Percentiles rank a stretch among this genome's conserved stretches.
Evolutionary conservation across 768 basidiomycete genomes (phyloP).

Genomic region (Clitopilus hobsonii): DNA sequence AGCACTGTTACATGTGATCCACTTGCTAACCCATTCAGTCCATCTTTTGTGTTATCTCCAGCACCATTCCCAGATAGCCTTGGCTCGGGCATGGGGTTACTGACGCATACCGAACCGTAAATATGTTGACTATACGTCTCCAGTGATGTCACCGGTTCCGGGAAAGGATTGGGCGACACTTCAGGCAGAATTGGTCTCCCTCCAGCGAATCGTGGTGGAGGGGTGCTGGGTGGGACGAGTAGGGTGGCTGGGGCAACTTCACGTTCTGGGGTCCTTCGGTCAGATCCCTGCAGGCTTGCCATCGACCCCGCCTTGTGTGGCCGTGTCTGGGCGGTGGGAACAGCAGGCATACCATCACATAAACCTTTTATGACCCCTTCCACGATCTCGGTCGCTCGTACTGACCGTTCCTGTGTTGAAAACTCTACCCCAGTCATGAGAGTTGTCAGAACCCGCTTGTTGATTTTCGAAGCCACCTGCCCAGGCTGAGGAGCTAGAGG

Average conservation of each 20-base stretch:
- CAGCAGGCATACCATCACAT: constrained; percentile 56
- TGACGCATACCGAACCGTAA: constrained; percentile 51
- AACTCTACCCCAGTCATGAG: constrained; percentile 78
- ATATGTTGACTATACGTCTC: constrained; percentile 60
- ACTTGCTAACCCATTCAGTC: constrained; percentile 7
- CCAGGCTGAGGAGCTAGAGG: constrained; percentile 51
- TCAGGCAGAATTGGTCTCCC: constrained; percentile 31
- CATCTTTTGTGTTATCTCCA: constrained; percentile 1
- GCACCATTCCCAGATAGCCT: constrained; percentile 1
- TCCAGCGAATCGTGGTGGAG: constrained; percentile 33
- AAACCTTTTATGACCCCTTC: constrained; percentile 65
- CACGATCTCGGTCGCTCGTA: constrained; percentile 67
- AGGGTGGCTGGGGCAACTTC: constrained; percentile 14
- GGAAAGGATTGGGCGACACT: constrained; percentile 62
- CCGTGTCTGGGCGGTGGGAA: constrained; percentile 15
- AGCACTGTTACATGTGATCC: constrained; percentile 48
- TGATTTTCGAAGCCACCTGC: constrained; percentile 60
- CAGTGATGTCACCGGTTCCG: constrained; percentile 57
- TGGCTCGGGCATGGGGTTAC: constrained; percentile 34
- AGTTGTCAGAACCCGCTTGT: constrained; percentile 64
- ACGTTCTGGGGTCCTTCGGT: constrained; percentile 38
- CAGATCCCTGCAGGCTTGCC: constrained; percentile 15
- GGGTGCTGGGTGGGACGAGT: constrained; percentile 48
- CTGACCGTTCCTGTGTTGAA: constrained; percentile 56
- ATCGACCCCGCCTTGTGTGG: constrained; percentile 10